Conservation (phyloP, 2,329 filamentous ascomycete species). For the Fusarium camptoceras region DNA sequence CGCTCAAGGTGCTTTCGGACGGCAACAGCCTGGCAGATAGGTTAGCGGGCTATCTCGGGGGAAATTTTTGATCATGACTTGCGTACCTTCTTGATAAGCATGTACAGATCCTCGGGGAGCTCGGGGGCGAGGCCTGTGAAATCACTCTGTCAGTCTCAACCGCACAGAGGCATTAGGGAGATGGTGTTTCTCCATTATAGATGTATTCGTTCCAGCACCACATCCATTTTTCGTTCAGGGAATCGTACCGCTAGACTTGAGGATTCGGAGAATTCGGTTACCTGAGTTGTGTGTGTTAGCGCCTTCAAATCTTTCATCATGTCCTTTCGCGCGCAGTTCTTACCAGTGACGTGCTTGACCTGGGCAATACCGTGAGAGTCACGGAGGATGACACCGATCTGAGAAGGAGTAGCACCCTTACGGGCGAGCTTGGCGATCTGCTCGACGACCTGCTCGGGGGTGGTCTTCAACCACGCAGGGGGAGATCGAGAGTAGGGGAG, state of each 20-base stretch:
- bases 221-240: constrained; percentile 49
- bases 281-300: constrained; percentile 67
- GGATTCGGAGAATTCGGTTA: constrained; percentile 99
- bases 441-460: constrained; percentile 97
- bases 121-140: constrained; percentile 94
- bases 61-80: constrained; percentile 1
- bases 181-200: constrained; percentile 40
- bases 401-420: constrained; percentile 98
- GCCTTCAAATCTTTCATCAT: neutral
- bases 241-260: constrained; percentile 94
- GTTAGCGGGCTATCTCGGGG: neutral
- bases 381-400: constrained; percentile 98
- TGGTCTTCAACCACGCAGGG: constrained; percentile 98
- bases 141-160: constrained; percentile 96
- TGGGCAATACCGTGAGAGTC: constrained; percentile 98
- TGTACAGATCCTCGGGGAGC: constrained; percentile 99
- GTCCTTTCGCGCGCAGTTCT: constrained; percentile 50
- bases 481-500: constrained; percentile 95
- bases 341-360: constrained; percentile 97
- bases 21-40: constrained; percentile 79
- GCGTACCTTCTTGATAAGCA: constrained; percentile 99
- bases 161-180: constrained; percentile 81
- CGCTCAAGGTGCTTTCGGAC: constrained; percentile 99
- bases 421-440: constrained; percentile 99
- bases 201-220: constrained; percentile 48